These are phyloP conservation scores for Beauveria rudraprayagi DNA, from an alignment of 2,329 filamentous ascomycete genomes.

Conservation along the genomic window DNA sequence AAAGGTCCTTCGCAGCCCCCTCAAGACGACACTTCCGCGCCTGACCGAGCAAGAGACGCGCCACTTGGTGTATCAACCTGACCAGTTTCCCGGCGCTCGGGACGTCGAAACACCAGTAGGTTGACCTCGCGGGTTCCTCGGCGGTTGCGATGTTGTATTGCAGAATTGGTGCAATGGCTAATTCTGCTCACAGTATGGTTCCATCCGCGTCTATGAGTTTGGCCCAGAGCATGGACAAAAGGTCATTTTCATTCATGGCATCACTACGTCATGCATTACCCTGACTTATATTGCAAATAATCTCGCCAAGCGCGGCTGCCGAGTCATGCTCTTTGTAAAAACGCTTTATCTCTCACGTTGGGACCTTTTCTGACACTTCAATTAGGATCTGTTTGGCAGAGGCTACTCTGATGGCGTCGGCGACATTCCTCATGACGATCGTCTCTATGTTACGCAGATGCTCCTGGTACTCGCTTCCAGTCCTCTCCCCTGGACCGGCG, in stretches of 20 bases:
- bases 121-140: constrained; percentile 4
- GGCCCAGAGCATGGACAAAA: constrained; percentile 66
- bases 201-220: constrained; percentile 73
- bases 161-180: background rate
- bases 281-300: constrained; percentile 58
- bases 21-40: constrained; percentile 31
- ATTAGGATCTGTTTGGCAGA: constrained; percentile 59
- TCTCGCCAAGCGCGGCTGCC: constrained; percentile 60
- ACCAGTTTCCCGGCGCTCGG: constrained; percentile 62
- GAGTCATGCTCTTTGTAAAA: constrained; percentile 69
- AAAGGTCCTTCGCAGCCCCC: constrained; percentile 36
- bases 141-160: background rate
- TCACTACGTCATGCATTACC: constrained; percentile 73
- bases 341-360: background rate
- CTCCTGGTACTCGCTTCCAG: constrained; percentile 64
- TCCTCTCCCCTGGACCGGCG: constrained; percentile 57
- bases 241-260: constrained; percentile 73
- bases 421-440: constrained; percentile 62
- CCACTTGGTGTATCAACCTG: constrained; percentile 50
- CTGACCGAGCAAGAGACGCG: constrained; percentile 29
- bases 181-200: constrained; percentile 49
- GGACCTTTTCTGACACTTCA: background rate
- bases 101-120: constrained; percentile 61
- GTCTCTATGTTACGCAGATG: constrained; percentile 65
- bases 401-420: constrained; percentile 59